Base-by-base conservation (phyloP, 139 green algal species). In the Micractinium conductrix region DNA sequence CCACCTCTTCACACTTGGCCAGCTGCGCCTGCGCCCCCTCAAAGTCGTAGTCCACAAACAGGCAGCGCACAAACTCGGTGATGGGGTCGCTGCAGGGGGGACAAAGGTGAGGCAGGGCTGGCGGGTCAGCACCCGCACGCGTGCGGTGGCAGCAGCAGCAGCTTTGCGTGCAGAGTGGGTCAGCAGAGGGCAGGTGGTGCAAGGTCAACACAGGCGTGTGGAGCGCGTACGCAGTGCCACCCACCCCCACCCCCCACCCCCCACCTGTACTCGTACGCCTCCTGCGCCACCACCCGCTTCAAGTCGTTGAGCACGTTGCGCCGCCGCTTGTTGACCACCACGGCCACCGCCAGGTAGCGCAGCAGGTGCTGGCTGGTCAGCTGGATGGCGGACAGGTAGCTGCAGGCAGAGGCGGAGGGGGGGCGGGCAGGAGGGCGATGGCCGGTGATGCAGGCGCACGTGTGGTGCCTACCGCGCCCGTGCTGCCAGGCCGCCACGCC, bases 31-130 rank as follows among this genome's bases (percentile, higher is more conserved):
- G 96, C 28, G 97, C 97, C 30, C 93, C 94, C 43, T 99, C 95
- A 89, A 99, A 99, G 90, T 99, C 97, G 85, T 96, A 98, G 63
- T 98, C 82, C 37, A 98, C 92, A 86, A 97, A 98, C 50, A 99
- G 91, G 82, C 84, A 93, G 82, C 96, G 89, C 78, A 99, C 82
- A 87, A 99, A 99, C 80, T 98, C 90, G n/a, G 93, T 97, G 84
- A 98, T 84, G 6, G 94, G 92, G 87, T 98, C 95, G 50, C 58
- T 84, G 88, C 94, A 93, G 9, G 38, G 35, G 24, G 28, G 53
- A 42, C 14, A 28, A 2, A 42, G 63, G 30, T 12, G 67, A 24
- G 73, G 45, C 9, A 55, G 40, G 22, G 26, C 2, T 28, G 19
- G 28, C 45, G 35, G 9, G 53, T 16, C 42, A 60, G 10, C 22